These are phyloP conservation scores for Limtongozyma cylindracea DNA, from an alignment of 805 yeast species.

Conservation along the genomic window DNA sequence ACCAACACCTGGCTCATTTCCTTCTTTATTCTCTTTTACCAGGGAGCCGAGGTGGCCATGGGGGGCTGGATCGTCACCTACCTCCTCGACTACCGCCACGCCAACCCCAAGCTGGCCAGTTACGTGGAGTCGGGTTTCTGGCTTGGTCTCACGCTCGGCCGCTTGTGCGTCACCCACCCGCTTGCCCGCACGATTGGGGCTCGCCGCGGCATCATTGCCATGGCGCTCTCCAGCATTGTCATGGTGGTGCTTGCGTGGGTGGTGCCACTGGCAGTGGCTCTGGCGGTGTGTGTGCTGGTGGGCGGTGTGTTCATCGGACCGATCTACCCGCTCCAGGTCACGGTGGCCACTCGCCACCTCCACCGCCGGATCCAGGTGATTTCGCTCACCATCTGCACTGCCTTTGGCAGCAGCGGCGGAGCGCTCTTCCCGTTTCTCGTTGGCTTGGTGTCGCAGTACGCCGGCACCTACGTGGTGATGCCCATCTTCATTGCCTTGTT, in stretches of 20 bases:
- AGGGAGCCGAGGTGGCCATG: conserved; percentile 44
- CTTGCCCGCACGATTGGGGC: conserved; percentile 15
- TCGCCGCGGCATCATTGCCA: conserved; percentile 14
- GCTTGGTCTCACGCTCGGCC: conserved; percentile 45
- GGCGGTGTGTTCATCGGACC: conserved; percentile 47
- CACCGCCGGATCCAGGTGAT: conserved; percentile 26
- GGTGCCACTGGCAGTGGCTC: conserved; percentile 14
- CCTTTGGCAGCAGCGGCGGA: conserved; percentile 34
- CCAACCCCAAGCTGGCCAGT: conserved; percentile 22
- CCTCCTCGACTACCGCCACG: conserved; percentile 25
- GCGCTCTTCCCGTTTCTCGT: conserved; percentile 26
- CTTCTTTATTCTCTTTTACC: conserved; percentile 28
- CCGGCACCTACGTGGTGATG: conserved; percentile 21
- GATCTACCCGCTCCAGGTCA: conserved; percentile 25
- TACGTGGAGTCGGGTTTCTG: conserved; percentile 47
- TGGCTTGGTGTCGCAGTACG: conserved; percentile 18
- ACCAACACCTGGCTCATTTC: conserved; percentile 21
- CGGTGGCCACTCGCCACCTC: conserved; percentile 14
- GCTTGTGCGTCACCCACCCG: conserved; percentile 20
- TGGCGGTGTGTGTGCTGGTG: conserved; percentile 19
- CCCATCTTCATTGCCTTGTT: conserved; percentile 18
- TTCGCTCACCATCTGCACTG: conserved; percentile 22
- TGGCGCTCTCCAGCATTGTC: conserved; percentile 9
- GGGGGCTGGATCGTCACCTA: conserved; percentile 55
- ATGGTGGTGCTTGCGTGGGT: conserved; percentile 21